phyloP scores from a whole-genome alignment of 2,329 filamentous ascomycete genomes.

The Aspergillus neoniger region DNA sequence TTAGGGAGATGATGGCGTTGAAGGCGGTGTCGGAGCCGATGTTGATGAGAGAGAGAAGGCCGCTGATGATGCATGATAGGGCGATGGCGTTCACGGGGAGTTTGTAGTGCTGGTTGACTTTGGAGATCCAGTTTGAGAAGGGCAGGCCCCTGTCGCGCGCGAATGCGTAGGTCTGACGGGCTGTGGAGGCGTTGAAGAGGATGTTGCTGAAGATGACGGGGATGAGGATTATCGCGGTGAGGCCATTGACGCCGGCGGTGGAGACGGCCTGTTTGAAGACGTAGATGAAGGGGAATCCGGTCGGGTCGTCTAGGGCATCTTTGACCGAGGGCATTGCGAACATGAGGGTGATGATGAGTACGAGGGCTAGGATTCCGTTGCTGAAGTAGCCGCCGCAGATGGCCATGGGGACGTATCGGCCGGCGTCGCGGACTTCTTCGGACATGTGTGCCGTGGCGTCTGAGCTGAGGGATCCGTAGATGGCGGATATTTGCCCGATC shows the following conservation, averaged over 20 bases:
- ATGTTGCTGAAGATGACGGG: slow-evolving; percentile 44
- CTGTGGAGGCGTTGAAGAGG: slow-evolving; percentile 42
- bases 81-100: slow-evolving; percentile 47
- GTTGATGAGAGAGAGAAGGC: slow-evolving; percentile 52
- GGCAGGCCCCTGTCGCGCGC: slow-evolving; percentile 48
- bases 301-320: slow-evolving; percentile 42
- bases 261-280: slow-evolving; percentile 43
- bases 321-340: slow-evolving; percentile 37
- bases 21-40: slow-evolving; percentile 55
- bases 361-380: slow-evolving; percentile 48
- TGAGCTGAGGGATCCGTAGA: slow-evolving; percentile 34
- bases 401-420: slow-evolving; percentile 47
- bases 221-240: slow-evolving; percentile 46
- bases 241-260: slow-evolving; percentile 27
- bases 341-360: slow-evolving; percentile 49
- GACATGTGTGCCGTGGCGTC: slow-evolving; percentile 43
- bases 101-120: slow-evolving; percentile 37
- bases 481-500: slow-evolving; percentile 40
- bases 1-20: slow-evolving; percentile 55
- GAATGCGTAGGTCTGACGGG: slow-evolving; percentile 47
- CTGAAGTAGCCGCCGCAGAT: slow-evolving; percentile 50
- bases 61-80: slow-evolving; percentile 33
- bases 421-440: slow-evolving; percentile 52
- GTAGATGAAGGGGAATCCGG: slow-evolving; percentile 51
- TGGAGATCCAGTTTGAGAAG: slow-evolving; percentile 42